phyloP scores from a whole-genome alignment of 179 eudicot genomes.

The Vitellaria paradoxa region DNA sequence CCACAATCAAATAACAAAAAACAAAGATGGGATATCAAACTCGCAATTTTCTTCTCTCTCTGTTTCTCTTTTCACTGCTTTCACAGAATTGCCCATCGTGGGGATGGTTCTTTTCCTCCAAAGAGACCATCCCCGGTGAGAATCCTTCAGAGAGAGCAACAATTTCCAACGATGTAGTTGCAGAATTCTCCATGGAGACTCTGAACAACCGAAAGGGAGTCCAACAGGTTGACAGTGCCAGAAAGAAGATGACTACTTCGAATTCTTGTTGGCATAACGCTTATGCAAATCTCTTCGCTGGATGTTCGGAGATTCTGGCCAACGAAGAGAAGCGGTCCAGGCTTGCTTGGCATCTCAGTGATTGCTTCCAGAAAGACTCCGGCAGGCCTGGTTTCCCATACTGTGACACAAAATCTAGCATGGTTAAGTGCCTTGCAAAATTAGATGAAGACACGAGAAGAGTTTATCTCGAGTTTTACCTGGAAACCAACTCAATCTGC shows the following conservation, averaged over 20 bases:
- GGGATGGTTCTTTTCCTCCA: slow-evolving; percentile 42
- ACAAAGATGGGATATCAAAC: neutral
- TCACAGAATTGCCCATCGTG: slow-evolving; percentile 21
- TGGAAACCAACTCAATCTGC: slow-evolving; percentile 63
- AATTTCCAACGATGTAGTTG: slow-evolving; percentile 18
- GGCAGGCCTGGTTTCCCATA: slow-evolving; percentile 55
- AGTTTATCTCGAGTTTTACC: slow-evolving; percentile 57
- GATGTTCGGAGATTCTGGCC: slow-evolving; percentile 59
- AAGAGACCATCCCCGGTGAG: slow-evolving; percentile 10
- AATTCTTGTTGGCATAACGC: slow-evolving; percentile 63
- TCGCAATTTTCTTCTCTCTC: neutral
- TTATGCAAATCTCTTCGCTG: slow-evolving; percentile 46
- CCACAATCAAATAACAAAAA: neutral
- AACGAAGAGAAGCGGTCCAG: slow-evolving; percentile 49
- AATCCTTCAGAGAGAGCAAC: neutral
- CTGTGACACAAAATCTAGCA: slow-evolving; percentile 41
- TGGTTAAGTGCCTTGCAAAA: slow-evolving; percentile 47
- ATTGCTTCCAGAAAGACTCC: slow-evolving; percentile 63
- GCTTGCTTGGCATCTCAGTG: slow-evolving; percentile 72
- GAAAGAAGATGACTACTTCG: slow-evolving; percentile 28
- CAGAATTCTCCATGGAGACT: slow-evolving; percentile 49
- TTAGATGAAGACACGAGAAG: slow-evolving; percentile 45
- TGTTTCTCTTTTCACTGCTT: neutral
- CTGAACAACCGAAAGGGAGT: slow-evolving; percentile 40
- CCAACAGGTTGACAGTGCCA: slow-evolving; percentile 38